Evolutionary conservation across 768 basidiomycete genomes (phyloP), one percentile per base, ranked within the genome.

Genomic region (Russula olivacea): DNA sequence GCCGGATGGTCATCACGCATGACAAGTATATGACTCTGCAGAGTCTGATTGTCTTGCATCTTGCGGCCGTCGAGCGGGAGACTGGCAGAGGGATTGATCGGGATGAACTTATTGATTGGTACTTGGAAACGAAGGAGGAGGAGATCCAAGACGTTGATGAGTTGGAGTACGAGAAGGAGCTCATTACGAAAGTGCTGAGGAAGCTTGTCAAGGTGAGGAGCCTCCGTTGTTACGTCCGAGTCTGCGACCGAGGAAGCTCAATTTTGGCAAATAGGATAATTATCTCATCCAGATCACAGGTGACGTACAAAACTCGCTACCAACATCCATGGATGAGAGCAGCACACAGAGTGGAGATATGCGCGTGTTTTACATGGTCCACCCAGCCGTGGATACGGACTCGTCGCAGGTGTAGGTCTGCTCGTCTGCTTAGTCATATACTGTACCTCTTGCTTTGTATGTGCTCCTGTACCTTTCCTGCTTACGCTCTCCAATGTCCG

Each of bases 31-130:
- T 93, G 75, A 83, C 86, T 48, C 80, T 98, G 68, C 93, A 93
- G 77, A 90, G 87, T 70, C 79, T 98, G 68, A 84, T 97, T 69
- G 86, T 99, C 32, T 71, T 95, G 61, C 88, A 94, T 69, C 76
- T 99, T 28, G 78, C 85, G 19, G 84, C 87, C 41, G 77, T 85
- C 14, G 97, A 99, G 76, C 79, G 82, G 30, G 83, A 85, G 69
- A 87, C 83, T 0, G 88, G 87, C 21, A 79, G 75, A 57, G 95
- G 95, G 2, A 76, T 96, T 45, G 90, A 93, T 69, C 81, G 88
- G 50, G 93, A 96, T 68, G 95, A 97, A 69, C 80, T 99, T 59
- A 89, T 96, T 66, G 93, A 96, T 72, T 96, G 93, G 95, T 98
- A 98, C 72, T 81, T 98, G 59, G 97, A 99, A 76, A 75, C 83